Evolutionary conservation across 345 rosid genomes (phyloP), one percentile per base, ranked within the genome.

Genomic region (Erodium maritimum): DNA sequence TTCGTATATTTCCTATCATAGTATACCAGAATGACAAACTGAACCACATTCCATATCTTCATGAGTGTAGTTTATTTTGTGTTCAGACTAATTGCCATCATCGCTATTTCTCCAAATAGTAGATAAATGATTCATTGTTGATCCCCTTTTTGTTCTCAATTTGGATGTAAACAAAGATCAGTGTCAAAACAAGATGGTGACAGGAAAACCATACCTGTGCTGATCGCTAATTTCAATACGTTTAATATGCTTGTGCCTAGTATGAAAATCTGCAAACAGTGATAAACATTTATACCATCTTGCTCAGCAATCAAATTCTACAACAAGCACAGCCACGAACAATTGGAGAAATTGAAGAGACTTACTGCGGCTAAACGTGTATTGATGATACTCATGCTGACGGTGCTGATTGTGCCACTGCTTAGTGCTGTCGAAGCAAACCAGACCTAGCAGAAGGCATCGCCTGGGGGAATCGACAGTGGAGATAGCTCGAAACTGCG

Each of bases 161-260:
- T 52, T 52, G 8, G 13, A 17, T 14, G 4, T 16, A 53, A 53
- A 18, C 22, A 18, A 53, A 53, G 22, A 19, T 18, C 12, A 53
- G 22, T 22, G 3, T n/a, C n/a, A 53, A 52, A 60, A 19, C 45
- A 50, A 60, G 17, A 55, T 8, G 52, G 0, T 8, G 20, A n/a
- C 9, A 8, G 5, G n/a, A n/a, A 42, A 62, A 34, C 25, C 5
- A 25, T 9, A 87, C 95, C 91, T 90, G 72, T 85, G 97, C 56
- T 77, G 82, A 72, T 90, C 97, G 77, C 54, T 80, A 25, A 77
- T 60, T 72, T 77, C 87, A 61, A 87, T 85, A 71, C 73, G 78
- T 86, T 83, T 72, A 57, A 72, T 65, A 65, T 76, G 90, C 72
- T 90, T 90, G 0, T 94, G 79, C 63, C 87, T 76, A 1, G 93